Base-by-base conservation (phyloP, 495 filamentous ascomycete genomes). In the Parathielavia appendiculata region DNA sequence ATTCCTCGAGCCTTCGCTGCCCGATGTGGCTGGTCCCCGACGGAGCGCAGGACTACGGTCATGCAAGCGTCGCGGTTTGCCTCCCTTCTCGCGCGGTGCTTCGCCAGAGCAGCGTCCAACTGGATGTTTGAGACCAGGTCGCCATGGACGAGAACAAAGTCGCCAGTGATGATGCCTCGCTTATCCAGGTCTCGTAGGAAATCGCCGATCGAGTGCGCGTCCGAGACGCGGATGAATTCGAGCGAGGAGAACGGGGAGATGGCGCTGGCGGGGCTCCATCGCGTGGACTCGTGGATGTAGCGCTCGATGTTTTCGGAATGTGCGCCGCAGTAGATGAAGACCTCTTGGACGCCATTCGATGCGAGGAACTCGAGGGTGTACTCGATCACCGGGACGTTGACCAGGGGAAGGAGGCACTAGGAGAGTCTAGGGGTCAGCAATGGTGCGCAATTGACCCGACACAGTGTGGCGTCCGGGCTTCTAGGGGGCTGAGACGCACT, bases 301-400 rank as follows among this genome's bases (percentile, higher is more conserved):
- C 81, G 78, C 72, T 97, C 93, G 58, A 99, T 78, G 66, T 92
- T 82, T 41, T 92, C 86, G n/a, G 86, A 87, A 68, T 99, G 93
- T 22, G 88, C 85, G 44, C 90, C 89, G 60, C 86, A 92, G 71
- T 96, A 97, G 58, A 99, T 80, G 67, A 90, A 93, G 40, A 97
- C 85, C 38, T 97, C 91, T 59, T 92, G 82, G 1, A 97, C 90
- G 35, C 92, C 92, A 38, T 92, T 88, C 80, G 89, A 89, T 50
- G 92, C 92, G 0, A 99, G 86, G 70, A 93, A 97, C 69, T 99
- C 93, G 60, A 97, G 83, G 4, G 92, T 96, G 70, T 99, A 97
- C 74, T 97, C 92, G 73, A 99, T 96, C 55, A 97, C 77, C 19
- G 95, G 95, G 3, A 85, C 89, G 66, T 97, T 97, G 49, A 89